These are phyloP conservation scores for Lachnellula suecica DNA, from an alignment of 2,329 filamentous ascomycete genomes.

Conservation along the genomic window DNA sequence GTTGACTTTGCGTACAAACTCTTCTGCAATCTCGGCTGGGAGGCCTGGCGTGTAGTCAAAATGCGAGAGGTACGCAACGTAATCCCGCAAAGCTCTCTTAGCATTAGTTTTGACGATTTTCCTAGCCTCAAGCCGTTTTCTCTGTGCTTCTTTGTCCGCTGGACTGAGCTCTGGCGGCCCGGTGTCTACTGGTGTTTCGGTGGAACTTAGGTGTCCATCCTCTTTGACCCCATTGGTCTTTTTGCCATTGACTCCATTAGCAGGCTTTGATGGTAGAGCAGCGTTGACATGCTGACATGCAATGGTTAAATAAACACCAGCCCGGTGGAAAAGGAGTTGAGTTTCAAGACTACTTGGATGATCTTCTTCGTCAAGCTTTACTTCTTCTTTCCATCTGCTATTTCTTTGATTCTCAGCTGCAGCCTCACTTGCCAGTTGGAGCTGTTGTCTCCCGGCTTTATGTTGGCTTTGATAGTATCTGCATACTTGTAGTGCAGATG, in stretches of 20 bases:
- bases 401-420: conserved; percentile 33
- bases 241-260: conserved; percentile 24
- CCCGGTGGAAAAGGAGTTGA: conserved; percentile 76
- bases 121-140: conserved; percentile 55
- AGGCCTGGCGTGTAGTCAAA: conserved; percentile 73
- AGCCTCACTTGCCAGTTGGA: conserved; percentile 48
- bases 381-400: conserved; percentile 44
- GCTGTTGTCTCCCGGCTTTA: conserved; percentile 38
- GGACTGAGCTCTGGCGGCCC: conserved; percentile 33
- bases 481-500: conserved; percentile 57
- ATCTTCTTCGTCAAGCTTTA: conserved; percentile 57
- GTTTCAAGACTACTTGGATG: conserved; percentile 74
- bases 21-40: conserved; percentile 36
- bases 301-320: conserved; percentile 68
- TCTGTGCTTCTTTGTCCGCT: conserved; percentile 44
- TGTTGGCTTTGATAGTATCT: conserved; percentile 34
- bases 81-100: conserved; percentile 75
- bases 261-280: conserved; percentile 43
- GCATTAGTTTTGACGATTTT: conserved; percentile 73
- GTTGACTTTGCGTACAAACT: conserved; percentile 57
- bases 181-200: background rate
- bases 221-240: conserved; percentile 14
- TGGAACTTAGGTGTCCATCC: conserved; percentile 8
- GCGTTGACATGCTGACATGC: conserved; percentile 64
- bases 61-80: conserved; percentile 67